A percentile compares a stretch with the other conserved stretches of the same genome.
Conservation (phyloP, 179 eudicot genomes). For the Vitellaria paradoxa region DNA sequence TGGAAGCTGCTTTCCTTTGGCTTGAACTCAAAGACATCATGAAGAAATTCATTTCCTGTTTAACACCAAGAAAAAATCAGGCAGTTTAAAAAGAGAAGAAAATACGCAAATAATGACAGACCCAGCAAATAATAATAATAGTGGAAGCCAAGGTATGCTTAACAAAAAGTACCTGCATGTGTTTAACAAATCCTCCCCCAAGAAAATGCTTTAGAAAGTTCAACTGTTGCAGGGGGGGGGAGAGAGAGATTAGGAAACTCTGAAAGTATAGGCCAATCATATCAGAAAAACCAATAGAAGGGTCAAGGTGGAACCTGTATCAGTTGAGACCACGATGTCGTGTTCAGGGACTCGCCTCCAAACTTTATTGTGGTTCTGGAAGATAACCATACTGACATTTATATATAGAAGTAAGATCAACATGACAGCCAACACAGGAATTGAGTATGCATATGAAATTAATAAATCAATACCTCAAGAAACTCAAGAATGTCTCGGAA, state of each 20-base stretch:
- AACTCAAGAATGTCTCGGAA: constrained; percentile 79
- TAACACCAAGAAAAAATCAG: background rate
- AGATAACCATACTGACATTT: constrained; percentile 57
- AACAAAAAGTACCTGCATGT: constrained; percentile 68
- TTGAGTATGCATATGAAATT: background rate
- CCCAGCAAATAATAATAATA: background rate
- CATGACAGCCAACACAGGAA: background rate
- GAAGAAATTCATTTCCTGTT: constrained; percentile 86
- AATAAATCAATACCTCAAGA: constrained; percentile 59
- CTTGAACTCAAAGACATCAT: constrained; percentile 72
- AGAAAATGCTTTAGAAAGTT: constrained; percentile 90
- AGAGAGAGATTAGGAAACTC: background rate
- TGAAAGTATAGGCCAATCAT: background rate
- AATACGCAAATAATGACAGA: background rate
- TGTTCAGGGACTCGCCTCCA: constrained; percentile 66
- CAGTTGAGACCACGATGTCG: constrained; percentile 76
- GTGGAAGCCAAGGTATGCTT: background rate
- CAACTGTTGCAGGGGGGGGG: constrained; percentile 37
- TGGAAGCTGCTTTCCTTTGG: constrained; percentile 49
- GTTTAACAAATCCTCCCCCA: constrained; percentile 87
- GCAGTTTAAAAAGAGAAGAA: background rate
- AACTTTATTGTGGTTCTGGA: constrained; percentile 75
- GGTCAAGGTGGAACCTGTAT: constrained; percentile 56
- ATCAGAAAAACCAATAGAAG: background rate
- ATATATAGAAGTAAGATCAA: constrained; percentile 5